Base-by-base conservation (phyloP, 305 asterid genomes). In the Fraxinus dipetala region DNA sequence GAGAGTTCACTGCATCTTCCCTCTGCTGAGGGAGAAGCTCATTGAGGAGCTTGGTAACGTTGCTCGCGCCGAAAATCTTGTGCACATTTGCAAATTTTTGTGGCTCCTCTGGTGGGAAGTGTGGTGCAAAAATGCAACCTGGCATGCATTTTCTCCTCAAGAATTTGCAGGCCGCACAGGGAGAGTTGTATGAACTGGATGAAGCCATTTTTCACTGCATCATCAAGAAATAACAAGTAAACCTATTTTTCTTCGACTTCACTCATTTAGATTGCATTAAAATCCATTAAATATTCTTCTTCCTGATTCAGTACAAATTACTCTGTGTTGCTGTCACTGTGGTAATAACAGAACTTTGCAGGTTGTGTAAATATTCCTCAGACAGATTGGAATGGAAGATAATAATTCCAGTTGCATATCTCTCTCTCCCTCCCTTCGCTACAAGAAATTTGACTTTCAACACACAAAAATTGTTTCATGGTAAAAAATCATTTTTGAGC, bases 151-250 rank as follows among this genome's bases (percentile, higher is more conserved):
- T 94, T 63, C 98, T 85, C 81, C 98, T 77, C 61, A 94, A 63
- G 88, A 94, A 90, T 78, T 94, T 94, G 95, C 98, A 94, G 72
- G 98, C 98, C 5, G 98, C 98, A 83, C 98, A 94, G 56, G 98
- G 98, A 26, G 93, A 86, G 89, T 87, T 94, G 93, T 90, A 92
- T 10, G 97, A 87, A 77, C 91, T 92, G 48, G 97, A 92, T 36
- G 98, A 91, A 56, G 98, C 94, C 98, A 94, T 89, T 84, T 59
- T 72, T 75, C 84, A 78, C 85, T 86, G 84, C 81, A 75, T 75
- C 43, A 78, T 36, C 32, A 5, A 72, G 48, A 16, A 72, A 48
- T 63, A 28, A 8, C 78, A 80, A 76, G 80, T 79, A 13, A 65
- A 76, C 14, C 10, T 7, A 84, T 77, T 30, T 20, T 26, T 75